phyloP scores from a whole-genome alignment of 805 yeast species.

The Starmerella powellii region DNA sequence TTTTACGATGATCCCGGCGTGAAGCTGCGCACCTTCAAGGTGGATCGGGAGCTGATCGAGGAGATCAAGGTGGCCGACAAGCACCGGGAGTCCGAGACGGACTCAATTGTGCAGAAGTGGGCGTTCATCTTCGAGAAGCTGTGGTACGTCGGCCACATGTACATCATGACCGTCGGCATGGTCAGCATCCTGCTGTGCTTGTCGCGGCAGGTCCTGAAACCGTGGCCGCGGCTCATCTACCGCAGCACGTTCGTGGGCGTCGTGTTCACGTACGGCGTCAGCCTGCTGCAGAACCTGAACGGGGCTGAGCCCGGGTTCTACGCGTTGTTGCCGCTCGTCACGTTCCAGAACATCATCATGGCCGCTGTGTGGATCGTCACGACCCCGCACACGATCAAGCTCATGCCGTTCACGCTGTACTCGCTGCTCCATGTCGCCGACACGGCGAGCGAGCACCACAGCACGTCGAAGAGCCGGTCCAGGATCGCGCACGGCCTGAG shows the following conservation, averaged over 20 bases:
- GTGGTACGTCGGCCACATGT: constrained; percentile 18
- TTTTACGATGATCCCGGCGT: constrained; percentile 9
- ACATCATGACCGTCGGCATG: constrained; percentile 3
- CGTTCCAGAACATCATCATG: constrained; percentile 55
- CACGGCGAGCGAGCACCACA: constrained; percentile 14
- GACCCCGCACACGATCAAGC: constrained; percentile 47
- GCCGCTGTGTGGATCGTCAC: constrained; percentile 47
- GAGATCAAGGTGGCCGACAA: not conserved
- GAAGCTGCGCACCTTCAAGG: not conserved
- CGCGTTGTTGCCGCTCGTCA: constrained; percentile 56
- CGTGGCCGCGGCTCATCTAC: constrained; percentile 23
- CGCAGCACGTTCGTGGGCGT: constrained; percentile 22
- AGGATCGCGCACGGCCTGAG: constrained; percentile 7
- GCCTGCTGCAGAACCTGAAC: constrained; percentile 38
- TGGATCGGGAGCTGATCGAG: not conserved
- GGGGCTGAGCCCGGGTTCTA: constrained; percentile 48
- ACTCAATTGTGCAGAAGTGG: constrained; percentile 8
- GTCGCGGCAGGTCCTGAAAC: constrained; percentile 21
- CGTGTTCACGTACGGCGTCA: constrained; percentile 21
- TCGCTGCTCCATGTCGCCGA: constrained; percentile 68
- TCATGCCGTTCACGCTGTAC: constrained; percentile 59
- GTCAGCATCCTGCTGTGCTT: constrained; percentile 18
- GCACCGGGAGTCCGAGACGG: not conserved
- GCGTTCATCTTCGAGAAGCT: constrained; percentile 6
- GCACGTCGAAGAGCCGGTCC: constrained; percentile 1